Evolutionary conservation across 371 early-diverging fungal genomes (phyloP), one percentile per base, ranked within the genome.

Genomic region (Ordospora colligata): DNA sequence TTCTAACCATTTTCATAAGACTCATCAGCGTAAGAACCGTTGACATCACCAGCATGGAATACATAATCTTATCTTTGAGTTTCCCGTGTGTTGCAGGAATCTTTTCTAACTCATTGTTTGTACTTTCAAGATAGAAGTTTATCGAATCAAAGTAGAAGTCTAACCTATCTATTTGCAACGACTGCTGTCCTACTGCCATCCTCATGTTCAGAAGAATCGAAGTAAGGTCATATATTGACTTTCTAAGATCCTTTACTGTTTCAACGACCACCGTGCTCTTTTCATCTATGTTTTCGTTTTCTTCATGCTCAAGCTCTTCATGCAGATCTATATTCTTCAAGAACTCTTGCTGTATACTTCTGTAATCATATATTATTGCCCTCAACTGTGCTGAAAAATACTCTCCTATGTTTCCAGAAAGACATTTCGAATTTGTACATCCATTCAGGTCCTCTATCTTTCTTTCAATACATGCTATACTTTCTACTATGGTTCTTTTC

Each of bases 171-270:
- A 83, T 75, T 54, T 43, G 53, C 19, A 21, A 42, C 17, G 63
- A 53, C 45, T 80, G 80, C 23, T 72, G 46, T 27, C 68, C 53
- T n/a, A 83, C 47, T 17, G 65, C 51, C 37, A 80, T 76, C 50
- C 78, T 83, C 67, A 83, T 52, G 62, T 83, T 78, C 14, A 80
- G 12, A 22, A 83, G 50, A 3, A 73, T 46, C 25, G 77, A 80
- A 3, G 83, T 78, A 8, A 83, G 21, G 10, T 69, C 50, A 53
- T 72, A 76, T 7, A 83, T 75, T 45, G 69, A 65, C 27, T 76
- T 47, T 44, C 53, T 77, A 12, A 80, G 68, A 11, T 77, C 70
- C 23, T 64, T 51, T 12, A 58, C 63, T 44, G 47, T 69, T 17
- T 77, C 62, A 27, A 72, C 19, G 11, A 52, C 66, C 46, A 69